phyloP scores from a whole-genome alignment of 768 basidiomycete genomes.

The Inosperma sp. region DNA sequence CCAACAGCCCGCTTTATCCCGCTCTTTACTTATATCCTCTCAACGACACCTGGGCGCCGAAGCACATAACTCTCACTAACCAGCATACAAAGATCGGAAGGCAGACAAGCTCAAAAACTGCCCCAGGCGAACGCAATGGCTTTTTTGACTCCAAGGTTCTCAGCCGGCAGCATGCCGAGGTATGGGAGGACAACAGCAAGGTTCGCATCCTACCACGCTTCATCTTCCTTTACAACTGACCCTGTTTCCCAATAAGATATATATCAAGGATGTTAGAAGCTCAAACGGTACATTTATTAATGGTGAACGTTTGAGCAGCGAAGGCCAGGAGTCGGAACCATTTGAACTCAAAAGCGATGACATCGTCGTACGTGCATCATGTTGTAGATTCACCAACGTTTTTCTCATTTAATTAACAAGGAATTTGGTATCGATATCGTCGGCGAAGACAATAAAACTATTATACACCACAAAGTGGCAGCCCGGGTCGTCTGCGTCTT shows the following conservation, averaged over 20 bases:
- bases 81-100: slow-evolving; percentile 88
- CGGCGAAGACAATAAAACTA: slow-evolving; percentile 96
- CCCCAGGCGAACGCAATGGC: slow-evolving; percentile 88
- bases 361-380: slow-evolving; percentile 67
- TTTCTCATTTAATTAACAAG: slow-evolving; percentile 35
- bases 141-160: slow-evolving; percentile 96
- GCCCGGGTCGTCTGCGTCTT: slow-evolving; percentile 90
- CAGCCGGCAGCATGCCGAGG: slow-evolving; percentile 92
- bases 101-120: slow-evolving; percentile 93
- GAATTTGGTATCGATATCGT: slow-evolving; percentile 99
- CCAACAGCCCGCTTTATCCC: slow-evolving; percentile 28
- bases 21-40: slow-evolving; percentile 79
- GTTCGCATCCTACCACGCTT: slow-evolving; percentile 37
- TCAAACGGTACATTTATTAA: slow-evolving; percentile 99
- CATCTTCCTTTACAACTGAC: not conserved
- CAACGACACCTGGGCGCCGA: slow-evolving; percentile 91
- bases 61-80: slow-evolving; percentile 79
- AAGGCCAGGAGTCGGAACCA: slow-evolving; percentile 87
- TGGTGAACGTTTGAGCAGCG: slow-evolving; percentile 83
- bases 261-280: slow-evolving; percentile 96
- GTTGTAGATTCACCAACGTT: slow-evolving; percentile 7
- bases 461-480: slow-evolving; percentile 98
- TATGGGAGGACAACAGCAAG: slow-evolving; percentile 93
- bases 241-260: slow-evolving; percentile 56
- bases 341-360: slow-evolving; percentile 94